Percentiles rank a stretch among this genome's conserved stretches.
Evolutionary conservation across 2,329 filamentous ascomycete species (phyloP).

Genomic region (Akanthomyces lecanii): DNA sequence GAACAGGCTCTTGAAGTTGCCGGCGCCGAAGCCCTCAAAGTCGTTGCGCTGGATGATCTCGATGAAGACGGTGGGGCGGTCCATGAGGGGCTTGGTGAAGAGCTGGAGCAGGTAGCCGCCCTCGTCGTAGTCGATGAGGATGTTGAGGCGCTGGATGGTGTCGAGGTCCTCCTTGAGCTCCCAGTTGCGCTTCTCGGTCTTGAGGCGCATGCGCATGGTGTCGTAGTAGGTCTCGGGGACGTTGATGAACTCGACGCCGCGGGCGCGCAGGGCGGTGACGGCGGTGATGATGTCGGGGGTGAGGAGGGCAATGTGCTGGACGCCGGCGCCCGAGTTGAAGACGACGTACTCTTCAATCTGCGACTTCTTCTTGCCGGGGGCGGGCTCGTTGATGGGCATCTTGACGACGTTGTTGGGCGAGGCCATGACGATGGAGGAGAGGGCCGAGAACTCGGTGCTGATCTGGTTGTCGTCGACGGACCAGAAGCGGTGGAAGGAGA

Average conservation of each 20-base stretch:
- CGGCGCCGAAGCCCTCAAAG: constrained; percentile 88
- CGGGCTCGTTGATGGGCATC: constrained; percentile 98
- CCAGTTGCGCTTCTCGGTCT: constrained; percentile 56
- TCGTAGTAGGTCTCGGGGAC: constrained; percentile 86
- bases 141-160: constrained; percentile 70
- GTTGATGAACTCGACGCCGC: constrained; percentile 88
- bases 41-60: constrained; percentile 93
- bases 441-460: constrained; percentile 84
- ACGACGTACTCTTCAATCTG: constrained; percentile 93
- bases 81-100: constrained; percentile 85
- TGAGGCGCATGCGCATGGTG: constrained; percentile 68
- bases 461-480: constrained; percentile 91
- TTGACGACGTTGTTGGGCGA: constrained; percentile 82
- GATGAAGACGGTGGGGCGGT: constrained; percentile 90
- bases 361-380: constrained; percentile 80
- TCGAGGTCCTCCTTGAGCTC: constrained; percentile 76
- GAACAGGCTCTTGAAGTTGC: constrained; percentile 93
- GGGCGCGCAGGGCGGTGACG: constrained; percentile 74
- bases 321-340: constrained; percentile 85
- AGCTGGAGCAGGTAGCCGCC: constrained; percentile 75
- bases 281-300: constrained; percentile 74
- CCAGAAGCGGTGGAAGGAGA: constrained; percentile 97
- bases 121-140: constrained; percentile 94
- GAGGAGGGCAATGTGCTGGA: constrained; percentile 88
- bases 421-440: constrained; percentile 87